Percentiles rank a stretch among this genome's conserved stretches.
phyloP scores from a whole-genome alignment of 108 stramenopile species.

The Cylindrotheca fusiformis region DNA sequence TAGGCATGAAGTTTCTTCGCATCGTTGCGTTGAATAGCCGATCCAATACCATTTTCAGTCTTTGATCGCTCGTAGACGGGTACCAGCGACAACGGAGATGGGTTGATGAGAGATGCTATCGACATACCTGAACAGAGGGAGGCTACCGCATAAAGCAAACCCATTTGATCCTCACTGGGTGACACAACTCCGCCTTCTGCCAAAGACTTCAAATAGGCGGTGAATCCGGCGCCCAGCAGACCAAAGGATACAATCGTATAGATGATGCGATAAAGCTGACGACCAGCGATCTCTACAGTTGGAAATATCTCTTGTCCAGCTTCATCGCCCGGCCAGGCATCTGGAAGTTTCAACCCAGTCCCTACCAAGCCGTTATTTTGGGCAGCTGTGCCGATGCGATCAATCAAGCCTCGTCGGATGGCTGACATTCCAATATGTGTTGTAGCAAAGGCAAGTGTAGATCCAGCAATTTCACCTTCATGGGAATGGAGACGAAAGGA shows the following conservation, averaged over 20 bases:
- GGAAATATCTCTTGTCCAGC: conserved; percentile 46
- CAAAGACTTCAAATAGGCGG: conserved; percentile 33
- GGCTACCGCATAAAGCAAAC: conserved; percentile 21
- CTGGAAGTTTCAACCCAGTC: conserved; percentile 41
- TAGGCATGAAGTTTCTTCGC: conserved; percentile 35
- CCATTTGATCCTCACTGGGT: not conserved
- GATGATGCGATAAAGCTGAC: conserved; percentile 51
- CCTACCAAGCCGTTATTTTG: conserved; percentile 27
- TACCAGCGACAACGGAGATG: conserved; percentile 49
- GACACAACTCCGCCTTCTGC: not conserved
- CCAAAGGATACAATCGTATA: conserved; percentile 53
- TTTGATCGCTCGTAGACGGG: conserved; percentile 25
- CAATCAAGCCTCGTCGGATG: conserved; percentile 36
- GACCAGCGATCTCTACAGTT: conserved; percentile 42
- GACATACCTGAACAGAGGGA: conserved; percentile 36
- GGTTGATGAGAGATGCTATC: conserved; percentile 49
- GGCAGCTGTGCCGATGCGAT: conserved; percentile 27
- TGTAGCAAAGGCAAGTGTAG: conserved; percentile 36
- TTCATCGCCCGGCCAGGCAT: conserved; percentile 54
- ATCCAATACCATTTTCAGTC: conserved; percentile 1
- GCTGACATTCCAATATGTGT: conserved; percentile 61
- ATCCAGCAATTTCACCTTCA: not conserved
- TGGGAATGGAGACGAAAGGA: too few species aligned
- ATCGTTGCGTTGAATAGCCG: conserved; percentile 35
- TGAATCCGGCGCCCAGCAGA: conserved; percentile 46